Evolutionary conservation across 495 filamentous ascomycete genomes (phyloP).

Genomic region (Cudoniella acicularis): DNA sequence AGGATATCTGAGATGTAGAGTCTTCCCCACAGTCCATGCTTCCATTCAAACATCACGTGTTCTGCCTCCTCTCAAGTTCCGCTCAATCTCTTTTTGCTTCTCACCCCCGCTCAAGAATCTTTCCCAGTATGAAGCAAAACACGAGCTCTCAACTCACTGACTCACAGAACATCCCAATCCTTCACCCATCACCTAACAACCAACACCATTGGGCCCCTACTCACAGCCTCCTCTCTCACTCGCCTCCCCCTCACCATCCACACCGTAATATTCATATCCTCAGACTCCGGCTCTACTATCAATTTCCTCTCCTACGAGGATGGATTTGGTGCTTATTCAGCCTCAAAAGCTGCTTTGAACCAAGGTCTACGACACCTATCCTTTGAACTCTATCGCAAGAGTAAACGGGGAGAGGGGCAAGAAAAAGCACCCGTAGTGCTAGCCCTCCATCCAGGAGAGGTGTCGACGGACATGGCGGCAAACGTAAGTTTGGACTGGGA

Average conservation of each 20-base stretch:
- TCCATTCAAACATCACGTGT: background rate
- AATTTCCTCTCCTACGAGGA: constrained; percentile 52
- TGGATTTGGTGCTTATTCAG: constrained; percentile 55
- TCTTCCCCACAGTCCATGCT: background rate
- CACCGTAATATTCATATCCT: constrained; percentile 23
- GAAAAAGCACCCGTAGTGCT: constrained; percentile 43
- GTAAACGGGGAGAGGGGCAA: background rate
- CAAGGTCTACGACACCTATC: constrained; percentile 53
- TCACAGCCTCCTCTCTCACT: constrained; percentile 44
- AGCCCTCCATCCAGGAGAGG: constrained; percentile 55
- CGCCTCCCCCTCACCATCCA: constrained; percentile 35
- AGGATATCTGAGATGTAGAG: constrained; percentile 49
- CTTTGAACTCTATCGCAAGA: constrained; percentile 44
- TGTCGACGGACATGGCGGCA: constrained; percentile 48
- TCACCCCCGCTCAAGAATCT: background rate
- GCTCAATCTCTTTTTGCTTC: background rate
- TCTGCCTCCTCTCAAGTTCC: constrained; percentile 1
- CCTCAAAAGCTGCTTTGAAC: constrained; percentile 57
- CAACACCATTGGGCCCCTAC: constrained; percentile 55
- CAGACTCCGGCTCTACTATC: constrained; percentile 17
- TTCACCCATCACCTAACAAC: constrained; percentile 53
- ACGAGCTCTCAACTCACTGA: constrained; percentile 2
- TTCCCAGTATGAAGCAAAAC: background rate
- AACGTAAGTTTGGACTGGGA: constrained; percentile 45
- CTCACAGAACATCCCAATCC: constrained; percentile 42